phyloP scores from a whole-genome alignment of 139 green algal genomes.

The Picocystis salinarum region DNA sequence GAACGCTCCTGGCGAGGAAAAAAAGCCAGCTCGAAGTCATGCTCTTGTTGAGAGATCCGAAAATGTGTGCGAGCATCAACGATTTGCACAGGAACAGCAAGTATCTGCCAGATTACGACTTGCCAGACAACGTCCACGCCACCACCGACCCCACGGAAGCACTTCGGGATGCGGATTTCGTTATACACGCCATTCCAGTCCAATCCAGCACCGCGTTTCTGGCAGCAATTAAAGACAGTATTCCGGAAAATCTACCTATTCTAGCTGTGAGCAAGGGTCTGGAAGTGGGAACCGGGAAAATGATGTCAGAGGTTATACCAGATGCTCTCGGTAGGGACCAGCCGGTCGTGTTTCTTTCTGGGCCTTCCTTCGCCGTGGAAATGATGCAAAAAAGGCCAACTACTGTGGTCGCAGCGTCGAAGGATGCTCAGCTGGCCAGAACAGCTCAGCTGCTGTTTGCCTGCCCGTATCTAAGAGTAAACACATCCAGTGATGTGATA shows the following conservation, averaged over 20 bases:
- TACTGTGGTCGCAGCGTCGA: constrained; percentile 18
- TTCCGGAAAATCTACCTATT: constrained; percentile 64
- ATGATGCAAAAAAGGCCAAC: constrained; percentile 37
- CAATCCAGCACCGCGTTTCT: constrained; percentile 72
- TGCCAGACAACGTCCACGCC: constrained; percentile 63
- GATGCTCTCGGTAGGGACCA: constrained; percentile 44
- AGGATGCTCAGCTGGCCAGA: constrained; percentile 29
- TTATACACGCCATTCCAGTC: constrained; percentile 83
- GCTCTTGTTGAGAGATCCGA: constrained; percentile 59
- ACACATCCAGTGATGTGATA: constrained; percentile 78
- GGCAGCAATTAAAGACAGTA: constrained; percentile 37
- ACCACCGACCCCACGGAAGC: constrained; percentile 21
- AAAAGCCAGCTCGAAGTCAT: constrained; percentile 57
- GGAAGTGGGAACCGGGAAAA: constrained; percentile 54
- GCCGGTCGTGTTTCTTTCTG: constrained; percentile 68
- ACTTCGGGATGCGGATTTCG: constrained; percentile 14
- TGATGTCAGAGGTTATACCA: constrained; percentile 88
- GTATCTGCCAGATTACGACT: constrained; percentile 22
- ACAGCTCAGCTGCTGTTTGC: constrained; percentile 69
- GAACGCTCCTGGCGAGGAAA: constrained; percentile 53
- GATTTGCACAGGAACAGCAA: constrained; percentile 55
- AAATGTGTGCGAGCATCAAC: constrained; percentile 74
- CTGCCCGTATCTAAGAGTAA: constrained; percentile 69
- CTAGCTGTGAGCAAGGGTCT: constrained; percentile 85
- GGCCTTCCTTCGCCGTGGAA: constrained; percentile 85